These are phyloP conservation scores for Macrolepiota fuliginosa DNA, from an alignment of 768 basidiomycete species.

Conservation along the genomic window DNA sequence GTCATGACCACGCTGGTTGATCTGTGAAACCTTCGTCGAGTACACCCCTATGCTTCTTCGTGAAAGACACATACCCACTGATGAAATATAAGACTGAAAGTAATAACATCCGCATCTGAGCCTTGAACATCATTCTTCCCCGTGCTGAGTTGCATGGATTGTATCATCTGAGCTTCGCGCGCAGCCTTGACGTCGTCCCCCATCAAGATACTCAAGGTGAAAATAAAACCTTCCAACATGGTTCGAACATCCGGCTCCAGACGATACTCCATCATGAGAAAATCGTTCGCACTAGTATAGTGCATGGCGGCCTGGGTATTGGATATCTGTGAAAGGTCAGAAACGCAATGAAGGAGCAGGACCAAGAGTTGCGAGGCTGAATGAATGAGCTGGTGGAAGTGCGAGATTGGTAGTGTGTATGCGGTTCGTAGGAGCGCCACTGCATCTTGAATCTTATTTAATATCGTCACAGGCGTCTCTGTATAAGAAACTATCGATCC, in stretches of 20 bases:
- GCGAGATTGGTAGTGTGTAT: slow-evolving; percentile 50
- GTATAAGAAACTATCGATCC: slow-evolving; percentile 54
- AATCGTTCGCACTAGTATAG: slow-evolving; percentile 47
- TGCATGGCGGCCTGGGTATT: slow-evolving; percentile 54
- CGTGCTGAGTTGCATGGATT: slow-evolving; percentile 54
- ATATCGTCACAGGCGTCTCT: slow-evolving; percentile 45
- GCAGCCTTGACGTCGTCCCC: slow-evolving; percentile 70
- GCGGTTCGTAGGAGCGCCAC: slow-evolving; percentile 58
- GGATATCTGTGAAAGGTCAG: slow-evolving; percentile 61
- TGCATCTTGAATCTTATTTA: slow-evolving; percentile 59
- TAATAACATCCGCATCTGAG: slow-evolving; percentile 63
- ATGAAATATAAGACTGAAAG: slow-evolving; percentile 59
- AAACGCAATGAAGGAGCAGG: slow-evolving; percentile 57
- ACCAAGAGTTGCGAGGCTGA: slow-evolving; percentile 66
- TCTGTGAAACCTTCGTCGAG: slow-evolving; percentile 31
- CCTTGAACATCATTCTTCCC: slow-evolving; percentile 57
- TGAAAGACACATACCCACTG: slow-evolving; percentile 46
- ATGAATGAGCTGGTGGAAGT: slow-evolving; percentile 58
- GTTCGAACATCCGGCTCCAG: slow-evolving; percentile 52
- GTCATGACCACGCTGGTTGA: slow-evolving; percentile 53
- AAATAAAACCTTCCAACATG: slow-evolving; percentile 55
- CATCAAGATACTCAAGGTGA: slow-evolving; percentile 58
- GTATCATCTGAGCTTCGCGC: slow-evolving; percentile 72
- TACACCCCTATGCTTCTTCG: background rate
- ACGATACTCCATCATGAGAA: slow-evolving; percentile 47